phyloP scores from a whole-genome alignment of 306 rosid genomes.

The Lathyrus tuberosus region DNA sequence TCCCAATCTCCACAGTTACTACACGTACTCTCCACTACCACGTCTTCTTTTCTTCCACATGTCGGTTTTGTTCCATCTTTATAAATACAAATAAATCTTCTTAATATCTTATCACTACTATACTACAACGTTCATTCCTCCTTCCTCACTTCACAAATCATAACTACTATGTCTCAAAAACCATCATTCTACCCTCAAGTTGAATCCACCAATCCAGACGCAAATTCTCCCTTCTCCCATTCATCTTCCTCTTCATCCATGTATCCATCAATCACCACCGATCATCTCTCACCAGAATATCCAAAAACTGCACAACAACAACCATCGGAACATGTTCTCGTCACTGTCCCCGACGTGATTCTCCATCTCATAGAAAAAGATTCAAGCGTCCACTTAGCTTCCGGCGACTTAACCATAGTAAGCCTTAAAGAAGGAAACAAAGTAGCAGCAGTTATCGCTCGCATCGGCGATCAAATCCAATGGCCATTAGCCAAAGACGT shows the following conservation, averaged over 20 bases:
- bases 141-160: constrained; percentile 19
- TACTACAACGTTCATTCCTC: neutral
- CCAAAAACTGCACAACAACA: constrained; percentile 26
- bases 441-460: constrained; percentile 69
- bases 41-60: neutral
- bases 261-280: constrained; percentile 52
- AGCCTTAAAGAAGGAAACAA: constrained; percentile 54
- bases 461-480: constrained; percentile 64
- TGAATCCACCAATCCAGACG: constrained; percentile 50
- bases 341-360: constrained; percentile 63
- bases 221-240: constrained; percentile 38
- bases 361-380: constrained; percentile 74
- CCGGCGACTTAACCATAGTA: constrained; percentile 66
- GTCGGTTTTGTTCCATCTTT: constrained; percentile 21
- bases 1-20: constrained; percentile 20
- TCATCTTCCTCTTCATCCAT: constrained; percentile 44
- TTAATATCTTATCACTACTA: neutral
- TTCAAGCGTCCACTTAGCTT: constrained; percentile 74
- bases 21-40: constrained; percentile 37
- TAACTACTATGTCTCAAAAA: constrained; percentile 15
- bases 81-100: neutral
- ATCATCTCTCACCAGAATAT: constrained; percentile 33
- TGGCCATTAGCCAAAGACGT: constrained; percentile 91
- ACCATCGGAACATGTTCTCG: constrained; percentile 49
- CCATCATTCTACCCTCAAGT: constrained; percentile 56